Evolutionary conservation across 805 yeast species (phyloP).

Genomic region (Peterozyma xylosa): DNA sequence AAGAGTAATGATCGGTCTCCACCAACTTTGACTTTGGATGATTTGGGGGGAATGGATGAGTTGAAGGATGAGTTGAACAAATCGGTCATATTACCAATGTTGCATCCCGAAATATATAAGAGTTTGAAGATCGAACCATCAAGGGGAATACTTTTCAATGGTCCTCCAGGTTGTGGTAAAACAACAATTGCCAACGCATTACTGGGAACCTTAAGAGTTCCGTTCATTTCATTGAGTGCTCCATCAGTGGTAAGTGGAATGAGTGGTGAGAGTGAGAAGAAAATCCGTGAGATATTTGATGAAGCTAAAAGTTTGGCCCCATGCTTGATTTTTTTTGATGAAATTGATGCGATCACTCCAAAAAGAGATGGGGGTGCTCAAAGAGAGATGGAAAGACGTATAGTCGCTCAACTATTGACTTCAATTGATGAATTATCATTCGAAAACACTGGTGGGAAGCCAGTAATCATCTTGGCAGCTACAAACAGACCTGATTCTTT

Average conservation of each 20-base stretch:
- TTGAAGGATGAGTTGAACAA: constrained; percentile 86
- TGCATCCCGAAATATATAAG: constrained; percentile 86
- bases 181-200: constrained; percentile 93
- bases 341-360: constrained; percentile 97
- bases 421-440: constrained; percentile 89
- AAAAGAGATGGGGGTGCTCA: constrained; percentile 97
- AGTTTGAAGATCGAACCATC: constrained; percentile 94
- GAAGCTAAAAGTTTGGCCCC: constrained; percentile 91
- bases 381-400: constrained; percentile 95
- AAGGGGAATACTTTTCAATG: constrained; percentile 86
- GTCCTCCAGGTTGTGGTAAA: constrained; percentile 99
- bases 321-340: constrained; percentile 88
- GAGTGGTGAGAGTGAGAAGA: constrained; percentile 98
- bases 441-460: constrained; percentile 86
- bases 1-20: constrained; percentile 50
- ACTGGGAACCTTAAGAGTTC: constrained; percentile 92
- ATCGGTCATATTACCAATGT: constrained; percentile 81
- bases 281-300: constrained; percentile 84
- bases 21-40: constrained; percentile 59
- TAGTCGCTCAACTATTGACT: constrained; percentile 91
- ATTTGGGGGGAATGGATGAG: constrained; percentile 84
- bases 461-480: constrained; percentile 92
- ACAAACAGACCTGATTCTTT: constrained; percentile 94
- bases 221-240: constrained; percentile 85
- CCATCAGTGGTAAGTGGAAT: constrained; percentile 96